Base-by-base conservation (phyloP, 1,139 yeast species). In the Candida tropicalis region DNA sequence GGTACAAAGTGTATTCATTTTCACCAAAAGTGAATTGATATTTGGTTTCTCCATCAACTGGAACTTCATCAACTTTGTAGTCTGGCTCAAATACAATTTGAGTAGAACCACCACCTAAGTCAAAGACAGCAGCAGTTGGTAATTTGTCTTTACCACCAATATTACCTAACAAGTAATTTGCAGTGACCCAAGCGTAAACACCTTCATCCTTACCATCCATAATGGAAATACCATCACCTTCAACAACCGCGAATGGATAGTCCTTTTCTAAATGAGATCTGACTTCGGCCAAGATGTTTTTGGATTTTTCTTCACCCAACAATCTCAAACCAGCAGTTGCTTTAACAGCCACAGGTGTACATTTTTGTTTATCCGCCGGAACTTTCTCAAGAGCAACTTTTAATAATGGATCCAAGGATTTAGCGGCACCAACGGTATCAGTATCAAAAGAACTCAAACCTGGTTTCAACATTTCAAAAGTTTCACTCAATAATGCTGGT, bases 121-220 rank as follows among this genome's bases (percentile, higher is more conserved):
- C 99, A 61, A 93, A 93, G 11, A 93, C 96, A 7, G 98, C 99
- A 40, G 96, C 96, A 10, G 99, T 93, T 25, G 93, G 87, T 24
- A 68, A 64, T 65, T 82, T 81, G 39, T 80, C 84, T 16, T 79
- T 66, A 22, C 82, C 70, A 22, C 98, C 98, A 61, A 93, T 89
- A 66, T 91, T 91, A 34, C 97, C 97, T 54, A 93, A 77, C 51
- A 93, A 72, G 63, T 84, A 93, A 70, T 93, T 93, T 42, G 97
- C 84, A 29, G 99, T 93, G 62, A 93, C 86, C 99, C 99, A 93
- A 1, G 99, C 99, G 59, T 82, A 93, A n/a, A 93, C 97, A 62
- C 99, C 99, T 70, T 93, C 99, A 57, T 91, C 96, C 49, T 81
- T 84, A 54, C 99, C 99, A 46, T 87, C 93, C 97, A 93, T 91